Conservation (phyloP, 192 early-diverging fungal species). For the Dissophora ornata region DNA sequence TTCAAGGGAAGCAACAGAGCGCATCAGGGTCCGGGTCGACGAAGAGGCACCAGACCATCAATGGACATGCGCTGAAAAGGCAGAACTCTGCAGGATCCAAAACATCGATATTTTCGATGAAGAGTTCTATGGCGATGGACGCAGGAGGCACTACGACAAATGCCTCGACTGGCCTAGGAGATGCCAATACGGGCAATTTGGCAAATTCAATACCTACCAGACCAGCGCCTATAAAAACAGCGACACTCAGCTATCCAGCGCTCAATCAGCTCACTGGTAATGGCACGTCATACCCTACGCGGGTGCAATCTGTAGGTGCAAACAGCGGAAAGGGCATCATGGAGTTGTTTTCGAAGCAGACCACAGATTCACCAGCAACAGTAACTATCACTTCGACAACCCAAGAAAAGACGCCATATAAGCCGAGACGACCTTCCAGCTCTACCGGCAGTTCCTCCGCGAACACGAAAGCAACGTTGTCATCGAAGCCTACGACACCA, state of each 20-base stretch:
- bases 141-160: background rate
- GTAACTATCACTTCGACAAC: too few relatives aligned
- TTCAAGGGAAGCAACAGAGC: constrained; percentile 18
- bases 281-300: background rate
- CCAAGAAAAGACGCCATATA: background rate
- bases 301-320: constrained; percentile 1
- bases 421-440: constrained; percentile 3
- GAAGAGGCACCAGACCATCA: constrained; percentile 32
- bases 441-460: background rate
- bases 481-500: background rate
- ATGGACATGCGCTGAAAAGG: constrained; percentile 24
- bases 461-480: background rate
- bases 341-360: constrained; percentile 14
- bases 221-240: constrained; percentile 15
- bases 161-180: background rate
- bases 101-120: constrained; percentile 2
- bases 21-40: background rate
- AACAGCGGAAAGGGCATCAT: constrained; percentile 3
- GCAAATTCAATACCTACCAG: constrained; percentile 5
- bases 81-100: constrained; percentile 35
- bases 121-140: constrained; percentile 6
- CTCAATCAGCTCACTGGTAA: constrained; percentile 2
- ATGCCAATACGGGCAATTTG: background rate
- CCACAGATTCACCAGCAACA: constrained; percentile 1
- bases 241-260: constrained; percentile 16